A percentile compares a stretch with the other conserved stretches of the same genome.
These are phyloP conservation scores for Amphirosellinia nigrospora DNA, from an alignment of 495 filamentous ascomycete species.

Conservation along the genomic window DNA sequence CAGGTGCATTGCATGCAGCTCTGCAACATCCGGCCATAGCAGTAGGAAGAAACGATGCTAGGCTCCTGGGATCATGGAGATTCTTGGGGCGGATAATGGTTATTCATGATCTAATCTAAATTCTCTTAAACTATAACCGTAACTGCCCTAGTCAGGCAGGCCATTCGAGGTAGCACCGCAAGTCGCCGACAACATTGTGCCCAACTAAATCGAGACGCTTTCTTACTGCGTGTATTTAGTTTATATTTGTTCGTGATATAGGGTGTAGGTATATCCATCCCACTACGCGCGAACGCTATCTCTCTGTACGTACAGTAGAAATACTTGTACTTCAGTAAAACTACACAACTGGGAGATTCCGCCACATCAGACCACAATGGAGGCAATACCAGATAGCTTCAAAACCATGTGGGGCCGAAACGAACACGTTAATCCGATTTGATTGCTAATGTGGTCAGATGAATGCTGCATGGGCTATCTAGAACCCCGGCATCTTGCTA, in stretches of 20 bases:
- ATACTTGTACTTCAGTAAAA: too few relatives aligned
- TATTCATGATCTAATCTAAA: background rate
- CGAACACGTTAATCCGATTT: constrained; percentile 20
- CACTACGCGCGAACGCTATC: background rate
- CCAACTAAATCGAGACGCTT: background rate
- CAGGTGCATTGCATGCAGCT: constrained; percentile 18
- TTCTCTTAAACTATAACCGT: background rate
- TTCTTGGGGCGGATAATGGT: background rate
- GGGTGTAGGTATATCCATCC: constrained; percentile 11
- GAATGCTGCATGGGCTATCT: constrained; percentile 23
- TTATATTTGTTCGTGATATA: constrained; percentile 1
- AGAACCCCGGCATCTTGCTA: constrained; percentile 10
- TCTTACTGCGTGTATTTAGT: background rate
- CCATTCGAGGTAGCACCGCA: background rate
- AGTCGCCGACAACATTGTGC: background rate
- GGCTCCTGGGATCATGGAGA: background rate
- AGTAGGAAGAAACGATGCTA: background rate
- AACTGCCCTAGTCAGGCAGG: background rate
- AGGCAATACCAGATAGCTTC: constrained; percentile 12
- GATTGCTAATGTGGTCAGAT: constrained; percentile 23
- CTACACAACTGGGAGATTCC: constrained; percentile 10
- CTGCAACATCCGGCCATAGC: background rate
- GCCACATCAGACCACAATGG: constrained; percentile 30
- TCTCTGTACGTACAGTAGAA: background rate
- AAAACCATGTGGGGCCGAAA: constrained; percentile 23